Percentiles rank a stretch among this genome's conserved stretches.
Evolutionary conservation across 1,139 yeast species (phyloP).

Genomic region (Zygosaccharomyces pseudobailii): DNA sequence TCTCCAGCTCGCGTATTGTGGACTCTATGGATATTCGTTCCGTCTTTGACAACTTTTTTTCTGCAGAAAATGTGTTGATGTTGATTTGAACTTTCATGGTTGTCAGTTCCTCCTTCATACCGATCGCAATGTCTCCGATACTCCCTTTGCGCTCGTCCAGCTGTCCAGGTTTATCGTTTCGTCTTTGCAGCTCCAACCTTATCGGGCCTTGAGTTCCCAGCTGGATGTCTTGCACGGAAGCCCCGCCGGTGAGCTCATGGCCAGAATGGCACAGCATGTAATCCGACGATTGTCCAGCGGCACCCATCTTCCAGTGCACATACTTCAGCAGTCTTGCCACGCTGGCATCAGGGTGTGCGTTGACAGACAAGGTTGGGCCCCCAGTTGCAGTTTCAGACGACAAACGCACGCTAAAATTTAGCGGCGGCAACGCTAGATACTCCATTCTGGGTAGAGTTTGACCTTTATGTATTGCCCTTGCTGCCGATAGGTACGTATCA

Average conservation of each 20-base stretch:
- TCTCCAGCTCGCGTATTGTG: slow-evolving; percentile 16
- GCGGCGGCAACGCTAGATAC: slow-evolving; percentile 21
- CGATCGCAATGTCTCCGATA: not conserved
- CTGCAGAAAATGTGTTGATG: slow-evolving; percentile 23
- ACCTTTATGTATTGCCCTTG: not conserved
- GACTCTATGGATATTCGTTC: slow-evolving; percentile 14
- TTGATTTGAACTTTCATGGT: slow-evolving; percentile 18
- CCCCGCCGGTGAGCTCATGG: slow-evolving; percentile 9
- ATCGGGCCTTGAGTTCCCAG: slow-evolving; percentile 13
- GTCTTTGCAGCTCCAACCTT: slow-evolving; percentile 15
- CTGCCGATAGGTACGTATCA: not conserved
- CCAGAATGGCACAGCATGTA: slow-evolving; percentile 9
- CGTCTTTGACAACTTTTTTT: slow-evolving; percentile 13
- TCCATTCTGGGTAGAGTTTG: slow-evolving; percentile 10
- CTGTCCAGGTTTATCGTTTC: not conserved
- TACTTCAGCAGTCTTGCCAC: slow-evolving; percentile 27
- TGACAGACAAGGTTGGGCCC: slow-evolving; percentile 17
- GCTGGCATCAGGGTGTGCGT: slow-evolving; percentile 25
- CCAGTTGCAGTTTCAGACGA: slow-evolving; percentile 16
- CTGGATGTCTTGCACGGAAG: slow-evolving; percentile 15
- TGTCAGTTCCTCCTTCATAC: slow-evolving; percentile 16
- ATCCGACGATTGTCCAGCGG: slow-evolving; percentile 6
- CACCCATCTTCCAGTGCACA: slow-evolving; percentile 16
- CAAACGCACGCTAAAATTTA: slow-evolving; percentile 22
- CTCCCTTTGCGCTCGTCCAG: not conserved